Conservation (phyloP, 306 rosid genomes). For the Cucurbita moschata region DNA sequence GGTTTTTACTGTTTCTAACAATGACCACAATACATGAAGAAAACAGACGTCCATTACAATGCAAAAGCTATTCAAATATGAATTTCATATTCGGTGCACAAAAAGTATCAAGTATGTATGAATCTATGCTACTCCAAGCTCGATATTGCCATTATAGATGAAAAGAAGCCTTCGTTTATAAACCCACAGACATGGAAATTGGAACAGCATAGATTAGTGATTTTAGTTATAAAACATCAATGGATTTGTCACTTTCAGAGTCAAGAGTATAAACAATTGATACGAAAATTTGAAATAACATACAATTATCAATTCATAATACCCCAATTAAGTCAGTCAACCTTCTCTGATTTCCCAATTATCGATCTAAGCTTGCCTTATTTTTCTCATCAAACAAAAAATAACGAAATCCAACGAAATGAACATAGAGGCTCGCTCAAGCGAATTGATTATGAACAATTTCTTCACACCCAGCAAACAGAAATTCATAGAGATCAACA, state of each 20-base stretch:
- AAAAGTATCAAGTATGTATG: no score
- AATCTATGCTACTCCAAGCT: no score
- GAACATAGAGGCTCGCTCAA: not conserved
- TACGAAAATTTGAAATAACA: not conserved
- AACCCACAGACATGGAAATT: not conserved
- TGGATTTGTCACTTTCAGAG: not conserved
- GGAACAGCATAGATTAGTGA: not conserved
- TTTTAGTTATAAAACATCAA: not conserved
- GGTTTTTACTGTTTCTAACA: not conserved
- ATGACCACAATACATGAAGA: not conserved
- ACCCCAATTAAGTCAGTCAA: not conserved
- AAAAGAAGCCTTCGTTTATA: not conserved
- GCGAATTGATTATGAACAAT: not conserved
- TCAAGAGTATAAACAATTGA: not conserved
- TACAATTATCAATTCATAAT: not conserved
- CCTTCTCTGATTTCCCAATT: not conserved
- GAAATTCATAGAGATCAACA: not conserved
- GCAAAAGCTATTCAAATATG: not conserved
- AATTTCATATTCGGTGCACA: not conserved
- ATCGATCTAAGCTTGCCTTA: not conserved
- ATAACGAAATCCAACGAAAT: not conserved
- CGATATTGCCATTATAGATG: not conserved
- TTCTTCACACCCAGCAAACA: not conserved
- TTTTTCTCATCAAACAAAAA: not conserved
- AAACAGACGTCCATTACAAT: not conserved